phyloP scores from a whole-genome alignment of 2,329 filamentous ascomycete genomes.

The Calonectria naviculata region DNA sequence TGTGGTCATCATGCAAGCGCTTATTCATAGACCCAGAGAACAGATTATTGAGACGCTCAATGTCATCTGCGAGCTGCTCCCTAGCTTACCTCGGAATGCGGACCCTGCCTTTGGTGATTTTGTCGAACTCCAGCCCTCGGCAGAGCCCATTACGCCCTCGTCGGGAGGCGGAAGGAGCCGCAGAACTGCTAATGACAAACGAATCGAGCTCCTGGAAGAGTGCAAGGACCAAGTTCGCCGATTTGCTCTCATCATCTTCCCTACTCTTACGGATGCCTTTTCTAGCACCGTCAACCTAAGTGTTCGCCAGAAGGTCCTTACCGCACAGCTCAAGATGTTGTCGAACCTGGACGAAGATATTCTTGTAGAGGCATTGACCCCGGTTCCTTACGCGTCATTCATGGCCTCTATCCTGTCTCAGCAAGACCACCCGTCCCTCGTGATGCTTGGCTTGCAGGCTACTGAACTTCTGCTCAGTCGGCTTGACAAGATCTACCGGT shows the following conservation, averaged over 20 bases:
- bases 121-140: conserved; percentile 52
- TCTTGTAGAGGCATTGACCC: conserved; percentile 84
- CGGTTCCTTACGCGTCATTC: conserved; percentile 95
- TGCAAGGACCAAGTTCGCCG: conserved; percentile 90
- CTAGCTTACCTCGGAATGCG: conserved; percentile 72
- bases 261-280: conserved; percentile 95
- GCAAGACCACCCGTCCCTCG: conserved; percentile 88
- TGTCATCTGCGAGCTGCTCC: conserved; percentile 94
- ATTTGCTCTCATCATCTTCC: conserved; percentile 92
- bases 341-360: conserved; percentile 91
- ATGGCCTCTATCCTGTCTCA: conserved; percentile 95
- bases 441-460: conserved; percentile 88
- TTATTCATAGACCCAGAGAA: conserved; percentile 94
- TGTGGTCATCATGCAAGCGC: conserved; percentile 97
- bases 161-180: conserved; percentile 43
- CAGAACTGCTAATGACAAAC: conserved; percentile 77
- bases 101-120: conserved; percentile 57
- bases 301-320: conserved; percentile 94
- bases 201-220: conserved; percentile 82
- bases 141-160: conserved; percentile 54
- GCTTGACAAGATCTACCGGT: conserved; percentile 88
- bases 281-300: conserved; percentile 97
- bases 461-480: conserved; percentile 88
- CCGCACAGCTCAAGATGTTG: conserved; percentile 97
- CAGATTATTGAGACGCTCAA: conserved; percentile 98